Conservation (phyloP, 2,329 filamentous ascomycete genomes). For the Ascochyta clinopodiicola region DNA sequence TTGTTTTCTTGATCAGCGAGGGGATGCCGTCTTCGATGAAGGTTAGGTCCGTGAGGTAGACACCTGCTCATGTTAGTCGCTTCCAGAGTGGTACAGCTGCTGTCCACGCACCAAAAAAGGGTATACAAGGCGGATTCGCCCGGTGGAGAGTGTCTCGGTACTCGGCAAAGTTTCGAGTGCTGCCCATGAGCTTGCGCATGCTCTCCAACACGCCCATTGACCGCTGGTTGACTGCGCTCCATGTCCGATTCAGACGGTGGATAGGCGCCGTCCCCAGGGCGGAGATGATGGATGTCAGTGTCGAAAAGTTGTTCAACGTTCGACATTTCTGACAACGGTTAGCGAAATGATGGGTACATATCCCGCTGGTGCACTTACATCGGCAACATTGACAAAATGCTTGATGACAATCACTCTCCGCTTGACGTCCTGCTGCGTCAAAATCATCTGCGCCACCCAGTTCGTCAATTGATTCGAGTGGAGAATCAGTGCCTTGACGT, state of each 20-base stretch:
- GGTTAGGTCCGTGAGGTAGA: slow-evolving; percentile 95
- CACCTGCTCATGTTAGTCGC: slow-evolving; percentile 63
- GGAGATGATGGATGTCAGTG: slow-evolving; percentile 95
- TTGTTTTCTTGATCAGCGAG: slow-evolving; percentile 93
- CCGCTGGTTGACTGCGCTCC: slow-evolving; percentile 89
- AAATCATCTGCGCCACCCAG: slow-evolving; percentile 99
- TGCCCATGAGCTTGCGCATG: slow-evolving; percentile 95
- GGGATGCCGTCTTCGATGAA: slow-evolving; percentile 99
- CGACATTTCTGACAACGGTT: slow-evolving; percentile 79
- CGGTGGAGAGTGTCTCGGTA: slow-evolving; percentile 92
- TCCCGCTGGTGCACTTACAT: slow-evolving; percentile 66
- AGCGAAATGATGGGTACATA: slow-evolving; percentile 19
- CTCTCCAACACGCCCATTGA: slow-evolving; percentile 81
- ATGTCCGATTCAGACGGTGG: slow-evolving; percentile 89
- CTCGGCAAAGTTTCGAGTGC: slow-evolving; percentile 97
- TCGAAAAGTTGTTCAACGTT: slow-evolving; percentile 92
- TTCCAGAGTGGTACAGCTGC: neutral
- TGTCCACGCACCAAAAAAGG: slow-evolving; percentile 81
- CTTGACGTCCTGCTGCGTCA: slow-evolving; percentile 92
- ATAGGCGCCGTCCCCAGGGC: slow-evolving; percentile 94
- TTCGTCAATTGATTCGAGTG: slow-evolving; percentile 99
- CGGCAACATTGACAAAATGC: slow-evolving; percentile 94
- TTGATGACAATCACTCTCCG: slow-evolving; percentile 97
- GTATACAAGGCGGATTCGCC: slow-evolving; percentile 95
- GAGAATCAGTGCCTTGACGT: slow-evolving; percentile 94